These are phyloP conservation scores for Ascomycota sp. DNA, from an alignment of 2,329 filamentous ascomycete genomes.

Conservation along the genomic window DNA sequence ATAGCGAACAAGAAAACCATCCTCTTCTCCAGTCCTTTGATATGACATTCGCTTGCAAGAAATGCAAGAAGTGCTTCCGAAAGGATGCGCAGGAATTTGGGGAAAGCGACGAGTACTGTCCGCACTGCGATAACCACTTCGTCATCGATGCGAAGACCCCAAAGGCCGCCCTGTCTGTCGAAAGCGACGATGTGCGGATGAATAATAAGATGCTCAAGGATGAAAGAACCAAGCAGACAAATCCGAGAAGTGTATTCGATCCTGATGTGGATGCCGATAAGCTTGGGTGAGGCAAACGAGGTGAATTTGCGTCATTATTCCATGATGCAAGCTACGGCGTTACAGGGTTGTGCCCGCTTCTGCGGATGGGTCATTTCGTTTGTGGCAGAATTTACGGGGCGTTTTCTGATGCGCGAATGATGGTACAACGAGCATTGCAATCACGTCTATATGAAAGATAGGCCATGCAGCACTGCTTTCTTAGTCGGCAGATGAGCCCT, in stretches of 20 bases:
- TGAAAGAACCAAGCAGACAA: slow-evolving; percentile 46
- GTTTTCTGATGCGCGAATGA: slow-evolving; percentile 13
- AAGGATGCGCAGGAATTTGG: slow-evolving; percentile 87
- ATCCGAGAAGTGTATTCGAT: slow-evolving; percentile 50
- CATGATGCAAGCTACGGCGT: slow-evolving; percentile 9
- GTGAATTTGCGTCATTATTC: not conserved
- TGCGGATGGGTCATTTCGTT: slow-evolving; percentile 4
- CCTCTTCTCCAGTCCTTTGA: slow-evolving; percentile 57
- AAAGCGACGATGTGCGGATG: slow-evolving; percentile 74
- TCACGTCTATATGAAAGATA: slow-evolving; percentile 7
- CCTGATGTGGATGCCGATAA: slow-evolving; percentile 54
- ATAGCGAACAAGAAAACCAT: slow-evolving; percentile 63
- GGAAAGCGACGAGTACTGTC: slow-evolving; percentile 95
- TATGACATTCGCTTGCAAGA: slow-evolving; percentile 94
- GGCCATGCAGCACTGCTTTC: slow-evolving; percentile 3
- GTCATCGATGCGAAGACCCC: slow-evolving; percentile 76
- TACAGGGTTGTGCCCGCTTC: slow-evolving; percentile 6
- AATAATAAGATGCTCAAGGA: slow-evolving; percentile 88
- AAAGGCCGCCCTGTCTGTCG: slow-evolving; percentile 64
- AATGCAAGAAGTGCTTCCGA: slow-evolving; percentile 95
- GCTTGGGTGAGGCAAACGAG: slow-evolving; percentile 37
- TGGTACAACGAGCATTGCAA: slow-evolving; percentile 15
- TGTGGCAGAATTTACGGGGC: slow-evolving; percentile 3
- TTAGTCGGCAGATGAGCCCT: slow-evolving; percentile 18
- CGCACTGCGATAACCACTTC: slow-evolving; percentile 97